Evolutionary conservation across 202 grass and related monocot species (phyloP).

Genomic region (Carex sylvatica): DNA sequence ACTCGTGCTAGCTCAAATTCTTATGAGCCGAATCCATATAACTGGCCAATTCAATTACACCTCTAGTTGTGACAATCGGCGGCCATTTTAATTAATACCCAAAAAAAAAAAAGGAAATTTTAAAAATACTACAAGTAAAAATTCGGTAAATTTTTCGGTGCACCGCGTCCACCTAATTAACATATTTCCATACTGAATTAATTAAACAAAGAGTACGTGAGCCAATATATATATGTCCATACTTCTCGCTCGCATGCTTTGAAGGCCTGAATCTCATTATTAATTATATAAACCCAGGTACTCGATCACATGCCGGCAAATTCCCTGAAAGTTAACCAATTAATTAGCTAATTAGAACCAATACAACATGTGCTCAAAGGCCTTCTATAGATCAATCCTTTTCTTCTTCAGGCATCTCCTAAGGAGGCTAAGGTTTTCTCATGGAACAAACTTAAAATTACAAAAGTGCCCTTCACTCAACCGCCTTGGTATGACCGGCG

Average conservation of each 20-base stretch:
- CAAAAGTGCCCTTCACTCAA: conserved; percentile 18
- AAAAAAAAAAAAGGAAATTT: too few relatives aligned
- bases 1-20: too few relatives aligned
- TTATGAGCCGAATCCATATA: too few relatives aligned
- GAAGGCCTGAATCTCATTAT: not conserved
- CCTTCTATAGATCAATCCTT: conserved; percentile 42
- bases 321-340: not conserved
- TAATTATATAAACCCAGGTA: not conserved
- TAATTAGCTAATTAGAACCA: not conserved
- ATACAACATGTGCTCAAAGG: conserved; percentile 44
- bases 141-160: not conserved
- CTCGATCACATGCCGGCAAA: not conserved
- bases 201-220: not conserved
- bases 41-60: too few relatives aligned
- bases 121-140: too few relatives aligned
- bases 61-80: too few relatives aligned
- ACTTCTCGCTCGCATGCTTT: not conserved
- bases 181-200: not conserved
- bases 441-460: conserved; percentile 15
- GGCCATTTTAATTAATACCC: too few relatives aligned
- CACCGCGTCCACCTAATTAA: not conserved
- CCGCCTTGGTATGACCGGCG: not conserved
- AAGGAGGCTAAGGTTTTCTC: conserved; percentile 35
- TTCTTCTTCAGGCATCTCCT: conserved; percentile 43
- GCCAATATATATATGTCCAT: conserved; percentile 16